These are phyloP conservation scores for Neoconidiobolus thromboides DNA, from an alignment of 371 early-diverging fungal genomes.

Conservation along the genomic window DNA sequence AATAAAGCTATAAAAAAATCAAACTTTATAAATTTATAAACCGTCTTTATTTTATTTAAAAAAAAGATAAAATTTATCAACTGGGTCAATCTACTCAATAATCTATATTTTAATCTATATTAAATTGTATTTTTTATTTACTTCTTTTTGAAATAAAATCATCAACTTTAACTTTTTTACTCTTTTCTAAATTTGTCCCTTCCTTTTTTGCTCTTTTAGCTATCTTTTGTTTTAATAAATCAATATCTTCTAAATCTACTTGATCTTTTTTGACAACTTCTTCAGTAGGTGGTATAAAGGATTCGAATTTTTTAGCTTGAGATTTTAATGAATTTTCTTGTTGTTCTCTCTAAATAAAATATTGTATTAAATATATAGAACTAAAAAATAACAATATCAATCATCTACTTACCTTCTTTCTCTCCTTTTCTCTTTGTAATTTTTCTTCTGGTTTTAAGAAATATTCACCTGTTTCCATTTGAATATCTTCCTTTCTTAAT, in stretches of 20 bases:
- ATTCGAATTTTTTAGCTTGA: slow-evolving; percentile 39
- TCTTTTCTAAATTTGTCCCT: not conserved
- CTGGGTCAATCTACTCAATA: no score
- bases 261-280: not conserved
- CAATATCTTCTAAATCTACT: not conserved
- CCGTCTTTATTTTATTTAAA: no score
- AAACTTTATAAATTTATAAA: no score
- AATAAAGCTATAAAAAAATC: no score
- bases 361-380: not conserved
- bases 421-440: slow-evolving; percentile 27
- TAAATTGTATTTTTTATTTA: no score
- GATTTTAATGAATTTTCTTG: slow-evolving; percentile 31
- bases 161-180: not conserved
- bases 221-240: not conserved
- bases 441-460: slow-evolving; percentile 61
- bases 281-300: slow-evolving; percentile 57
- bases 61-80: no score
- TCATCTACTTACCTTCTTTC: slow-evolving; percentile 27
- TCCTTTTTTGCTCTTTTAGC: not conserved
- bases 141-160: no score
- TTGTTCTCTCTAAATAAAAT: slow-evolving; percentile 23
- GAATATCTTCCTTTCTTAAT: slow-evolving; percentile 74
- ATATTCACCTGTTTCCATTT: slow-evolving; percentile 91
- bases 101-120: no score
- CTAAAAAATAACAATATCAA: not conserved